Percentiles rank a stretch among this genome's conserved stretches.
These are phyloP conservation scores for Pseudogymnoascus sp. DNA, from an alignment of 2,329 filamentous ascomycete species.

Conservation along the genomic window DNA sequence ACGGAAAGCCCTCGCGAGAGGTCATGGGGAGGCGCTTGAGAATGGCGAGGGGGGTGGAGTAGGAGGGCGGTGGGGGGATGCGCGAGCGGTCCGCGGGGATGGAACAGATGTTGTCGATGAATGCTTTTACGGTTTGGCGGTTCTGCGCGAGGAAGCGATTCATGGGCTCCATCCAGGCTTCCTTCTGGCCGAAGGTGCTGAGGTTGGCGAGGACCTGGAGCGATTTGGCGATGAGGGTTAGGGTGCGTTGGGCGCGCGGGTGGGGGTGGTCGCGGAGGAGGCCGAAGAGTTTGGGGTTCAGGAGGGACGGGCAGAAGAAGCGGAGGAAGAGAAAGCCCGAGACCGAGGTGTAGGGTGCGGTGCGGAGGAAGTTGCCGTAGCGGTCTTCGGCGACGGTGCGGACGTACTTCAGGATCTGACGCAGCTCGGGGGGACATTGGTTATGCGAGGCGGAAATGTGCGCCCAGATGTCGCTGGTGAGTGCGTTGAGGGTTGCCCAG, in stretches of 20 bases:
- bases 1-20: slow-evolving; percentile 85
- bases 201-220: slow-evolving; percentile 86
- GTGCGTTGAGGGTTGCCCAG: slow-evolving; percentile 66
- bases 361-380: slow-evolving; percentile 85
- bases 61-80: slow-evolving; percentile 66
- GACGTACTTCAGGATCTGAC: slow-evolving; percentile 83
- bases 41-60: slow-evolving; percentile 88
- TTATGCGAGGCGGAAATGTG: slow-evolving; percentile 68
- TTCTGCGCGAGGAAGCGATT: slow-evolving; percentile 74
- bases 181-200: slow-evolving; percentile 85
- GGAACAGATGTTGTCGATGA: slow-evolving; percentile 77
- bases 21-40: slow-evolving; percentile 70
- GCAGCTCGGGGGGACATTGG: slow-evolving; percentile 70
- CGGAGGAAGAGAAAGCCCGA: slow-evolving; percentile 90
- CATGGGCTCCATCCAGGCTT: slow-evolving; percentile 99
- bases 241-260: slow-evolving; percentile 71
- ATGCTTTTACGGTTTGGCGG: slow-evolving; percentile 73
- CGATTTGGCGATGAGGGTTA: slow-evolving; percentile 88
- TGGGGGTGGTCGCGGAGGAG: slow-evolving; percentile 76
- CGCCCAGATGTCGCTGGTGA: slow-evolving; percentile 80
- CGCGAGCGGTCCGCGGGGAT: slow-evolving; percentile 65
- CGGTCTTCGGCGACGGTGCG: slow-evolving; percentile 87
- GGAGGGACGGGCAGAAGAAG: slow-evolving; percentile 92
- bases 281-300: slow-evolving; percentile 91
- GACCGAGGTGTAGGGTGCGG: slow-evolving; percentile 86